Conservation (phyloP, 1,139 yeast genomes). For the Blastobotrys proliferans region DNA sequence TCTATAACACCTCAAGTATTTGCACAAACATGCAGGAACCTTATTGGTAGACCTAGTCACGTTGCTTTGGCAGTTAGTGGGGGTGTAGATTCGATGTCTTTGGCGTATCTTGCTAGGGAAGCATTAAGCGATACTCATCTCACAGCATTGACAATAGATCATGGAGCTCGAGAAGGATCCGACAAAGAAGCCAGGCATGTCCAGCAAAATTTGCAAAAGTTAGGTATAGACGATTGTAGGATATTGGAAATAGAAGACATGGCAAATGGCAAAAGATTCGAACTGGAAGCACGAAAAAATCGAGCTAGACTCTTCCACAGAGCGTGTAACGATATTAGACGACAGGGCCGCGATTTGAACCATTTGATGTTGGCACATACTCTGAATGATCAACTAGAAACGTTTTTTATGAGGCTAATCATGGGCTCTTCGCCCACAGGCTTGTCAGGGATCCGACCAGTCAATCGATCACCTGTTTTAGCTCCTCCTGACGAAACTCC, state of each 20-base stretch:
- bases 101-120: constrained; percentile 45
- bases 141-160: constrained; percentile 56
- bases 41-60: constrained; percentile 16
- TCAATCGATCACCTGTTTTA: constrained; percentile 25
- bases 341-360: constrained; percentile 29
- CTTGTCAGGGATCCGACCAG: constrained; percentile 40
- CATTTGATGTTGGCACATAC: constrained; percentile 62
- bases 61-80: constrained; percentile 59
- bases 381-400: constrained; percentile 68
- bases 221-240: constrained; percentile 42
- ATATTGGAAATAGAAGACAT: constrained; percentile 34
- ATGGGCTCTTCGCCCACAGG: constrained; percentile 60
- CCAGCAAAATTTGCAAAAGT: constrained; percentile 34
- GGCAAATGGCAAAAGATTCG: constrained; percentile 19
- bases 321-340: constrained; percentile 33
- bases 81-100: constrained; percentile 77
- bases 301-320: constrained; percentile 46
- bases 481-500: constrained; percentile 20
- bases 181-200: constrained; percentile 46
- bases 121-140: constrained; percentile 32
- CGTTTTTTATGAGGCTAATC: constrained; percentile 54
- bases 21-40: constrained; percentile 1
- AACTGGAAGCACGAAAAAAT: constrained; percentile 37
- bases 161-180: constrained; percentile 48
- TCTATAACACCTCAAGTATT: constrained; percentile 1